phyloP scores from a whole-genome alignment of 1,284 basidiomycete species.

The Peniophora sp. region DNA sequence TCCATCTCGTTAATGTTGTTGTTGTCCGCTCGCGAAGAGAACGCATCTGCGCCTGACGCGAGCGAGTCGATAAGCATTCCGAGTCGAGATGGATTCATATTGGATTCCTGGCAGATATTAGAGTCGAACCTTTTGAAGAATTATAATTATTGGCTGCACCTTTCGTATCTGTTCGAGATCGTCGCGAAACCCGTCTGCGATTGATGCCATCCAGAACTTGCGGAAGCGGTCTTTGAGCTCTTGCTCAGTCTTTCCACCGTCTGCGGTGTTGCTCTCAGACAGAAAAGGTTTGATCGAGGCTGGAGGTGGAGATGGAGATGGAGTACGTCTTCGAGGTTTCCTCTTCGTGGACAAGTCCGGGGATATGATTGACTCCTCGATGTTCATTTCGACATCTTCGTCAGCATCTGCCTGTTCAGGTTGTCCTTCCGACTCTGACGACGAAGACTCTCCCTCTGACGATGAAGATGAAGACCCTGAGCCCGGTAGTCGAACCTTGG shows the following conservation, averaged over 20 bases:
- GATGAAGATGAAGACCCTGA: conserved; percentile 14
- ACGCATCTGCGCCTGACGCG: conserved; percentile 68
- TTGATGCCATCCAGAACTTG: conserved; percentile 74
- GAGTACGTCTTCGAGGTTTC: conserved; percentile 17
- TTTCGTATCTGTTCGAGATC: conserved; percentile 74
- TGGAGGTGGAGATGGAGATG: conserved; percentile 48
- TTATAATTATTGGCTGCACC: conserved; percentile 26
- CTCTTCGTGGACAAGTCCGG: conserved; percentile 5
- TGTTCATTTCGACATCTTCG: conserved; percentile 1
- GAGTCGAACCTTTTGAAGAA: not conserved
- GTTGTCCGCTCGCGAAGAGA: conserved; percentile 31
- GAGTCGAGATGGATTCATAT: conserved; percentile 55
- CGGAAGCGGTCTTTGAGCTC: conserved; percentile 56
- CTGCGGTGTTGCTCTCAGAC: conserved; percentile 17
- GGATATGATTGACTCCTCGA: conserved; percentile 1
- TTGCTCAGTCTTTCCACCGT: conserved; percentile 33
- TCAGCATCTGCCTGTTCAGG: not conserved
- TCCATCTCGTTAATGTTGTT: conserved; percentile 41
- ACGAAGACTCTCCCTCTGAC: conserved; percentile 12
- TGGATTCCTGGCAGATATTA: conserved; percentile 62
- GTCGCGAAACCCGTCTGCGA: conserved; percentile 71
- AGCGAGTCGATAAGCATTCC: conserved; percentile 70
- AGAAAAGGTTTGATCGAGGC: conserved; percentile 45
- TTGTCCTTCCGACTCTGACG: conserved; percentile 16
- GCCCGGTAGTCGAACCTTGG: conserved; percentile 8